Evolutionary conservation across 495 filamentous ascomycete genomes (phyloP).

Genomic region (Rusavskia elegans): DNA sequence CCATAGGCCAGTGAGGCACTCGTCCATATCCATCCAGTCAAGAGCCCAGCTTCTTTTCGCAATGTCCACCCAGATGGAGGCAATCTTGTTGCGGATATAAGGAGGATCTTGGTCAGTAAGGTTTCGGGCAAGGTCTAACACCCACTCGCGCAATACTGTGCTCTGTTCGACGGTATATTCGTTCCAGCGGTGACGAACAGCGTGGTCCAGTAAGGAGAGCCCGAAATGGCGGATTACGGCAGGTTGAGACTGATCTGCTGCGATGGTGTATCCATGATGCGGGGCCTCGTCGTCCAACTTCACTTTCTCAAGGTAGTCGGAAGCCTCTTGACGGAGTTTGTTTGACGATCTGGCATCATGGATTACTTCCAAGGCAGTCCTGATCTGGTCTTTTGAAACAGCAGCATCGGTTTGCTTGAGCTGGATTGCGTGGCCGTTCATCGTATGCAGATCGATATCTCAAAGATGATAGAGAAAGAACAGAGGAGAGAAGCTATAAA

Average conservation of each 20-base stretch:
- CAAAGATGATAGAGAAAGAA: no score
- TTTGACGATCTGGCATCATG: conserved; percentile 73
- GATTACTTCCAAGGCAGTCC: conserved; percentile 69
- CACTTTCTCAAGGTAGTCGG: conserved; percentile 65
- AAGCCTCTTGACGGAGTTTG: conserved; percentile 67
- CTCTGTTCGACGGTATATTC: conserved; percentile 50
- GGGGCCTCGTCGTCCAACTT: conserved; percentile 66
- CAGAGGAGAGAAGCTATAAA: no score
- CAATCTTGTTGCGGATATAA: conserved; percentile 84
- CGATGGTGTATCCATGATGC: conserved; percentile 71
- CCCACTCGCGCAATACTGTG: conserved; percentile 48
- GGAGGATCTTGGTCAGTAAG: conserved; percentile 57
- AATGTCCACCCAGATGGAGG: conserved; percentile 88
- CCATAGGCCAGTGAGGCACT: conserved; percentile 69
- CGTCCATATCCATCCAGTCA: conserved; percentile 92
- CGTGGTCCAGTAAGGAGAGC: conserved; percentile 75
- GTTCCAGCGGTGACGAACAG: conserved; percentile 67
- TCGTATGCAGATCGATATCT: no score
- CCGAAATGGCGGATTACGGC: conserved; percentile 85
- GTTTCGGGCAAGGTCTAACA: conserved; percentile 61
- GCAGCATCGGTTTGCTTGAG: no score
- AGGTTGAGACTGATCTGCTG: conserved; percentile 51
- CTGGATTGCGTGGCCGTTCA: no score
- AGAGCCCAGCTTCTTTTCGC: conserved; percentile 83
- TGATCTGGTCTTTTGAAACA: conserved; percentile 33